phyloP scores from a whole-genome alignment of 805 yeast genomes.

The Saccharomyces mikatae region DNA sequence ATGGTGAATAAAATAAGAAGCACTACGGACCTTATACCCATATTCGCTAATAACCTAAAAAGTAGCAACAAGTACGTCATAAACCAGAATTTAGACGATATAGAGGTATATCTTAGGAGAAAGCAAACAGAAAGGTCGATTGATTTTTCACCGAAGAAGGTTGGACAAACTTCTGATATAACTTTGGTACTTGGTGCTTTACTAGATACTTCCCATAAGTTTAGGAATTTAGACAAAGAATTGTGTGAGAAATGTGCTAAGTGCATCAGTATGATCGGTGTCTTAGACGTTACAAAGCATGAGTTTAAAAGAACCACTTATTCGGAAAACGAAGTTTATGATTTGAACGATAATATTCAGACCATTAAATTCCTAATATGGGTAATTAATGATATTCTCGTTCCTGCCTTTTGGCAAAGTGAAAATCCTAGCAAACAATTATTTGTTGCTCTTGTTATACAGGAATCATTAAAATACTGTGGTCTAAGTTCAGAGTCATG shows the following conservation, averaged over 20 bases:
- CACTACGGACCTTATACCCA: constrained; percentile 19
- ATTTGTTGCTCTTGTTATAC: constrained; percentile 81
- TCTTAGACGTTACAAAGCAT: constrained; percentile 55
- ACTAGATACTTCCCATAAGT: constrained; percentile 49
- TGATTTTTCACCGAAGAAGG: constrained; percentile 33
- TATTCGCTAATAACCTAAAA: constrained; percentile 21
- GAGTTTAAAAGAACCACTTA: constrained; percentile 32
- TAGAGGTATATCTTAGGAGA: constrained; percentile 43
- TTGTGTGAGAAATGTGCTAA: constrained; percentile 56
- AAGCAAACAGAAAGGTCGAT: constrained; percentile 41
- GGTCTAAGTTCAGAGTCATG: constrained; percentile 36
- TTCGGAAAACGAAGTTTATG: constrained; percentile 44
- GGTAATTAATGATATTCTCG: constrained; percentile 61
- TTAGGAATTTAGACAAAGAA: constrained; percentile 38
- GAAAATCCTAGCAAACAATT: constrained; percentile 79
- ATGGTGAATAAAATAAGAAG: constrained; percentile 29
- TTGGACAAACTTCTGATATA: constrained; percentile 26
- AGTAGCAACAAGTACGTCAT: constrained; percentile 48
- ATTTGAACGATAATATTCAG: constrained; percentile 56
- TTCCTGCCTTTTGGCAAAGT: constrained; percentile 83
- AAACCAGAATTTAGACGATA: constrained; percentile 60
- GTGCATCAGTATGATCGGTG: constrained; percentile 71
- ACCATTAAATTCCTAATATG: constrained; percentile 54
- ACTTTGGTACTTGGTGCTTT: constrained; percentile 45
- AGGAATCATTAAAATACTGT: constrained; percentile 65